phyloP scores from a whole-genome alignment of 306 rosid genomes.

The Lathyrus tuberosus region DNA sequence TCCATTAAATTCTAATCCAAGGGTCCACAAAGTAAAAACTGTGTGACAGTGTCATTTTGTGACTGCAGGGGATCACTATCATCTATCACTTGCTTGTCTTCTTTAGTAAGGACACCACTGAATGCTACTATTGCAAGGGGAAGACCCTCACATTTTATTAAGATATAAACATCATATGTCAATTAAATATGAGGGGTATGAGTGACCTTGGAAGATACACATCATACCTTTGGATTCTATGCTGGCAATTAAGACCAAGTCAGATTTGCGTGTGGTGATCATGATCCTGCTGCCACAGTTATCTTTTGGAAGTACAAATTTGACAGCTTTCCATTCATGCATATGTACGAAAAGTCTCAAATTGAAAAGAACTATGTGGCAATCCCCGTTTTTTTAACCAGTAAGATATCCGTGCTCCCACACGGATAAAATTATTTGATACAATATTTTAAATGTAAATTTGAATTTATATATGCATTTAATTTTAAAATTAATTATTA shows the following conservation, averaged over 20 bases:
- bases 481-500: no score
- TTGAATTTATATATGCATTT: no score
- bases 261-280: constrained; percentile 56
- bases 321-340: constrained; percentile 58
- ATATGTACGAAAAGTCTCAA: no score
- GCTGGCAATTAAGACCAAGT: constrained; percentile 44
- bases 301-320: constrained; percentile 53
- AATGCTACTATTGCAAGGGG: constrained; percentile 74
- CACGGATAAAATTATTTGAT: no score
- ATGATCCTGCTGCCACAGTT: constrained; percentile 52
- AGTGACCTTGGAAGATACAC: constrained; percentile 46
- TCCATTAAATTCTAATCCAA: no score
- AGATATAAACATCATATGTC: constrained; percentile 36
- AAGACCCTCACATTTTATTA: constrained; percentile 62
- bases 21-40: no score
- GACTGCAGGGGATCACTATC: no score
- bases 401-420: no score
- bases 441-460: no score
- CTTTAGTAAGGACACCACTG: constrained; percentile 54
- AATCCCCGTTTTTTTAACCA: no score
- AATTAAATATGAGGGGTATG: constrained; percentile 52
- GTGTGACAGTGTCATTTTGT: no score
- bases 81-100: constrained; percentile 47
- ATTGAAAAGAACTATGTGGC: no score
- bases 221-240: constrained; percentile 37